Conservation (phyloP, 768 basidiomycete species). For the Tricholoma saponaceum region DNA sequence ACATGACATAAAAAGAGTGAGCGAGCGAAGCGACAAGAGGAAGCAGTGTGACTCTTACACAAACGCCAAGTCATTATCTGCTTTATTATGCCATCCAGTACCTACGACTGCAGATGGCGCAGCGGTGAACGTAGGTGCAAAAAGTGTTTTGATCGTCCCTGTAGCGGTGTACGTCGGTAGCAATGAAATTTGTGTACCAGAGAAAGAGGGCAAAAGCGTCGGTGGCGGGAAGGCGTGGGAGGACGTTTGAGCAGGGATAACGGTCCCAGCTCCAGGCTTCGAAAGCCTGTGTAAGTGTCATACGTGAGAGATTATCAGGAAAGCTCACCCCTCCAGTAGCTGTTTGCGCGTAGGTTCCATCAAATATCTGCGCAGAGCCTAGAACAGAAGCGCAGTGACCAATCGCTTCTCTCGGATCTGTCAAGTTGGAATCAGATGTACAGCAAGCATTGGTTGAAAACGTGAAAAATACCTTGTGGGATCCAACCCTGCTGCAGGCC, state of each 20-base stretch:
- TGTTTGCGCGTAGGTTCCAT: constrained; percentile 54
- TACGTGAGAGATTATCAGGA: background rate
- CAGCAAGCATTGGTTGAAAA: background rate
- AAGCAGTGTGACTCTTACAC: constrained; percentile 31
- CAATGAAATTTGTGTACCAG: constrained; percentile 46
- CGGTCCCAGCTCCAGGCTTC: constrained; percentile 53
- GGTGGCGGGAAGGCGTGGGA: constrained; percentile 63
- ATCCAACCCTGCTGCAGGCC: constrained; percentile 88
- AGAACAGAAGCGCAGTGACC: constrained; percentile 39
- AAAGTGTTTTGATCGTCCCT: constrained; percentile 57
- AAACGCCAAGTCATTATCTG: constrained; percentile 57
- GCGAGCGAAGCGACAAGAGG: background rate
- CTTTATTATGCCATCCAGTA: constrained; percentile 70
- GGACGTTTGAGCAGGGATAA: constrained; percentile 47
- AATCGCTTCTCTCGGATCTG: constrained; percentile 44
- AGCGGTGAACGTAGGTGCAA: constrained; percentile 58
- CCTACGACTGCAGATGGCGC: constrained; percentile 55
- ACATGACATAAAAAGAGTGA: constrained; percentile 4
- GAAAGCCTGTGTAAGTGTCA: constrained; percentile 1
- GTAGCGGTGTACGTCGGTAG: constrained; percentile 75
- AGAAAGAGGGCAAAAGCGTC: constrained; percentile 47
- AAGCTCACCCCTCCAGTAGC: constrained; percentile 62
- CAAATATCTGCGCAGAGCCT: constrained; percentile 38
- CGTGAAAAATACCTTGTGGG: constrained; percentile 51
- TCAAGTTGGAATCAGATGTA: background rate